phyloP scores from a whole-genome alignment of 768 basidiomycete species.

The Boletellus ananas region DNA sequence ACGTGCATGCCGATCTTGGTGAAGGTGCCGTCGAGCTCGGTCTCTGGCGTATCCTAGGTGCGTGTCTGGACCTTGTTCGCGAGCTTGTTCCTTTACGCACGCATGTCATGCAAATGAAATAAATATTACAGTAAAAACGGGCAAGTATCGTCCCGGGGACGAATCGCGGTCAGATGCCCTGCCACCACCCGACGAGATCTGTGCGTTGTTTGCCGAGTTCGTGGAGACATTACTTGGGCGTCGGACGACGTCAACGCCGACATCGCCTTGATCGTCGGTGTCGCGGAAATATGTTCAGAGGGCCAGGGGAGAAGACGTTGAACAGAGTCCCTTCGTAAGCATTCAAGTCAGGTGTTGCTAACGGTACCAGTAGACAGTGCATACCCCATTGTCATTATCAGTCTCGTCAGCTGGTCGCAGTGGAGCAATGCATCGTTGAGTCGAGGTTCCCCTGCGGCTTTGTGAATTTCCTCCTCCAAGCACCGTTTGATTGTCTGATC shows the following conservation, averaged over 20 bases:
- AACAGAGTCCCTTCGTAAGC: too few species aligned
- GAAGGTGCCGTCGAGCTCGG: conserved; percentile 57
- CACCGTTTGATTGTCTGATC: too few species aligned
- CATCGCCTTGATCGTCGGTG: neutral
- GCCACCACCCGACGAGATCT: conserved; percentile 49
- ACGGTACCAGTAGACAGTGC: too few species aligned
- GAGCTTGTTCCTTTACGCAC: too few species aligned
- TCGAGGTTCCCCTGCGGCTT: too few species aligned
- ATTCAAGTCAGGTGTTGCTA: too few species aligned
- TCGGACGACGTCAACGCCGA: neutral
- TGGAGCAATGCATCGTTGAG: too few species aligned
- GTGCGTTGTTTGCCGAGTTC: conserved; percentile 50
- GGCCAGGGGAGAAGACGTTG: too few species aligned
- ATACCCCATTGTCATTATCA: too few species aligned
- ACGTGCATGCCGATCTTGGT: conserved; percentile 60
- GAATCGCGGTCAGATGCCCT: conserved; percentile 38
- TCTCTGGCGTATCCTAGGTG: conserved; percentile 61
- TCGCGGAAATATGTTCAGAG: neutral
- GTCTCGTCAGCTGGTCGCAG: too few species aligned
- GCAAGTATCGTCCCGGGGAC: conserved; percentile 64
- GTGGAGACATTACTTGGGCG: conserved; percentile 42
- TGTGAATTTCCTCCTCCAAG: too few species aligned
- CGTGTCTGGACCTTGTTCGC: conserved; percentile 10
- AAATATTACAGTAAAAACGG: conserved; percentile 49
- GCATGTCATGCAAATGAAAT: neutral